Evolutionary conservation across 441 rosid genomes (phyloP), one percentile per base, ranked within the genome.

Genomic region (Pelargonium australe): DNA sequence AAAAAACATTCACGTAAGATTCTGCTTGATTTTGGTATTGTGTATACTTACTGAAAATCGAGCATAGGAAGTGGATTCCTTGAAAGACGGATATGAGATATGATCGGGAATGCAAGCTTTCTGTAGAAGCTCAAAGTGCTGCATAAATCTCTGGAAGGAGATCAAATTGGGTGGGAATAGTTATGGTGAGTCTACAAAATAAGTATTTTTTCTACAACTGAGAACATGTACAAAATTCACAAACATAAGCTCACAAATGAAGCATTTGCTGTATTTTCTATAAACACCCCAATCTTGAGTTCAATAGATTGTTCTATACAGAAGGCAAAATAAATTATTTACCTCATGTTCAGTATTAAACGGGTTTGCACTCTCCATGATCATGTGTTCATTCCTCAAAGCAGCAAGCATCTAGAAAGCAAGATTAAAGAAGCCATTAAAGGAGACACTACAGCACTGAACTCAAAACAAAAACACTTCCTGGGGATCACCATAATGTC

Each of bases 111-210:
- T 84, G 40, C 96, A 88, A 58, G 99, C 98, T 78, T 89, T 95
- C 74, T 87, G 96, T 71, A 95, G 87, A 71, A 89, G 93, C 81
- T 89, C 96, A 76, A 95, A 95, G 82, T 92, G 99, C 83, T 95
- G 99, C 47, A 70, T 73, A 65, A 92, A 95, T 81, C 89, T 89
- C 99, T 95, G 91, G 68, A 75, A 14, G 63, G 40, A 0, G 2
- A 66, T 69, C 72, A 43, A 40, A 62, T 51, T 68, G 68, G 68
- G 65, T 66, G 49, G 64, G 61, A 69, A 70, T 6, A 65, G 9
- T 68, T 13, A 63, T 62, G 75, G 53, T 45, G 19, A 57, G 63
- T 57, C 28, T 57, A 10, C 20, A 8, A 7, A 44, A 13, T 7
- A 9, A 9, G 49, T 44, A 44, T 1, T 44, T 44, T 11, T 44